Evolutionary conservation across 2,329 filamentous ascomycete genomes (phyloP).

Genomic region (Neonectria magnoliae): DNA sequence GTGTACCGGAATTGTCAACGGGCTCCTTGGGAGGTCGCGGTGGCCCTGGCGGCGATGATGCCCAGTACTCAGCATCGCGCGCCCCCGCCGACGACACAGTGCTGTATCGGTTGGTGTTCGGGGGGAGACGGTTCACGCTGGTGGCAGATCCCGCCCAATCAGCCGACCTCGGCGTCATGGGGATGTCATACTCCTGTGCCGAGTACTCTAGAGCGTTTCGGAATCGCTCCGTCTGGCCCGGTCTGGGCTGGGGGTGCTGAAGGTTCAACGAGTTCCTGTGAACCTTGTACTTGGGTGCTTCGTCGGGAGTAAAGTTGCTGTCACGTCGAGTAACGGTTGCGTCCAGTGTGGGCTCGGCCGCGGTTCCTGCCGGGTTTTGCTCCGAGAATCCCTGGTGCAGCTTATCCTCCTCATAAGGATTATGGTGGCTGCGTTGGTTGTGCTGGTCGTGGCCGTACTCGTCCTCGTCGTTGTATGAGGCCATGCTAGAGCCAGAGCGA

Average conservation of each 20-base stretch:
- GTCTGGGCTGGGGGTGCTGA: conserved; percentile 81
- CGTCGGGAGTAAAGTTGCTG: conserved; percentile 66
- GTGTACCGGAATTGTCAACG: conserved; percentile 56
- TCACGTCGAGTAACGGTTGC: conserved; percentile 51
- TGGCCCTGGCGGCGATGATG: conserved; percentile 57
- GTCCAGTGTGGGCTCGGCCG: conserved; percentile 37
- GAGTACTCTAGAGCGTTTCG: conserved; percentile 78
- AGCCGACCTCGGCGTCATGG: conserved; percentile 68
- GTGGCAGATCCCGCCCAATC: conserved; percentile 72
- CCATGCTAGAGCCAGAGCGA: conserved; percentile 80
- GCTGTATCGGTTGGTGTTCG: conserved; percentile 60
- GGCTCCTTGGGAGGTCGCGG: conserved; percentile 72
- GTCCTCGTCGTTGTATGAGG: conserved; percentile 69
- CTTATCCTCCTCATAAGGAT: conserved; percentile 69
- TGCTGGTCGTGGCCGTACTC: conserved; percentile 55
- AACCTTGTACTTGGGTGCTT: conserved; percentile 84
- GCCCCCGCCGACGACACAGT: conserved; percentile 51
- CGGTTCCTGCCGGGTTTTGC: conserved; percentile 52
- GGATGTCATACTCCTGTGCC: conserved; percentile 72
- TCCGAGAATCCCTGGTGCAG: conserved; percentile 67
- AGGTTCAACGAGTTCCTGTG: conserved; percentile 84
- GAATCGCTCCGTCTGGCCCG: conserved; percentile 78
- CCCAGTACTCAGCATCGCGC: conserved; percentile 56
- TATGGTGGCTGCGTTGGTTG: conserved; percentile 21
- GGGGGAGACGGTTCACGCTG: conserved; percentile 64